Conservation (phyloP, 1,284 basidiomycete species). For the Veloboletus limbatus region DNA sequence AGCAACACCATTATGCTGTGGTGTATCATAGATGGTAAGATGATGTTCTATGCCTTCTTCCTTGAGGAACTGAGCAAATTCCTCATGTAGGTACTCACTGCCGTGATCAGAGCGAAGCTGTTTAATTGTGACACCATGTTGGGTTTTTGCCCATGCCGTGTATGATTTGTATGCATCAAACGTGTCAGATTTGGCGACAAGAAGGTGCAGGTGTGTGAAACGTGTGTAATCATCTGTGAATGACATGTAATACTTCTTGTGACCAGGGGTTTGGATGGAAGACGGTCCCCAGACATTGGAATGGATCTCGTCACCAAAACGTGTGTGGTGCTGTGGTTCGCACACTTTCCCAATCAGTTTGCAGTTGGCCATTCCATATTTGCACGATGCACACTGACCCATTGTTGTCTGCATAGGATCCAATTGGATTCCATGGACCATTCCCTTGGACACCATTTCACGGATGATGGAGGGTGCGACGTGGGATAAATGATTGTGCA, state of each 20-base stretch:
- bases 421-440: background rate
- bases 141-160: background rate
- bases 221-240: background rate
- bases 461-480: background rate
- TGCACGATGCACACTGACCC: too few relatives aligned
- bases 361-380: background rate
- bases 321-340: accelerated
- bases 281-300: background rate
- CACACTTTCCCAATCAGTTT: background rate
- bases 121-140: background rate
- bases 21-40: background rate
- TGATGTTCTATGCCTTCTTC: background rate
- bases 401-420: too few relatives aligned
- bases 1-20: slow-evolving; percentile 2
- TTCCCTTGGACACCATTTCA: background rate
- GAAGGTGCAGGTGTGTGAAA: background rate
- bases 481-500: background rate
- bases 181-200: background rate
- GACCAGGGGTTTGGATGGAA: background rate
- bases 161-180: background rate
- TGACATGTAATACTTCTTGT: background rate
- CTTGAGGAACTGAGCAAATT: background rate
- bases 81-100: background rate
- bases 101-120: background rate
- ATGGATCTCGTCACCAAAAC: background rate